phyloP scores from a whole-genome alignment of 73 alveolate genomes.

The Tetrahymena elliotti region DNA sequence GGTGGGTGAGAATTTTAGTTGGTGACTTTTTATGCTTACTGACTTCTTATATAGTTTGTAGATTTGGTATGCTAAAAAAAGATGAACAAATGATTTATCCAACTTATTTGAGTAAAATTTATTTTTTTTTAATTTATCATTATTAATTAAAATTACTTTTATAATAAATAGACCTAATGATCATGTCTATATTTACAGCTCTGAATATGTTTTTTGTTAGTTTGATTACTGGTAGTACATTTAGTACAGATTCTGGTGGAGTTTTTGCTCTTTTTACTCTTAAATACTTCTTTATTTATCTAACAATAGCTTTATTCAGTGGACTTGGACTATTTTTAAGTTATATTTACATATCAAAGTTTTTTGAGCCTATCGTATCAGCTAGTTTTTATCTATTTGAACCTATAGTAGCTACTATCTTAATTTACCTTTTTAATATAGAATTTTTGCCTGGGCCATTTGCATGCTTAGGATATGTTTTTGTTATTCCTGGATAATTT shows the following conservation, averaged over 20 bases:
- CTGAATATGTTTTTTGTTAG: not conserved
- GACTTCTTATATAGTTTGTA: not conserved
- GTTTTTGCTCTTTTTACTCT: not conserved
- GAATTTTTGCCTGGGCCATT: conserved; percentile 19
- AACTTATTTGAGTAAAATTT: not conserved
- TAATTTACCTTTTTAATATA: not conserved
- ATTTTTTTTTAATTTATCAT: not conserved
- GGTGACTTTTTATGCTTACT: not conserved
- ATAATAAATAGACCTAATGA: not conserved
- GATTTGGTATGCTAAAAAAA: not conserved
- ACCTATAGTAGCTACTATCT: conserved; percentile 22
- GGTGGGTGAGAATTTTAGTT: not conserved
- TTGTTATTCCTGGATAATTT: not conserved
- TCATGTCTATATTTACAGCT: not conserved
- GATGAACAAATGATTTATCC: not conserved
- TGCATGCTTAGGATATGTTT: conserved; percentile 32
- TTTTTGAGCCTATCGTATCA: conserved; percentile 31
- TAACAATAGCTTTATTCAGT: not conserved
- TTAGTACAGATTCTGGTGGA: not conserved
- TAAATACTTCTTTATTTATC: not conserved
- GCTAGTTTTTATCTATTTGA: conserved; percentile 27
- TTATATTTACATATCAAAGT: conserved; percentile 3
- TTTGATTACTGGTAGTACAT: not conserved
- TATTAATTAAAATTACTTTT: not conserved
- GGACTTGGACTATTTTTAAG: conserved; percentile 16